Conservation (phyloP, 345 rosid species). For the Tarenaya hassleriana region DNA sequence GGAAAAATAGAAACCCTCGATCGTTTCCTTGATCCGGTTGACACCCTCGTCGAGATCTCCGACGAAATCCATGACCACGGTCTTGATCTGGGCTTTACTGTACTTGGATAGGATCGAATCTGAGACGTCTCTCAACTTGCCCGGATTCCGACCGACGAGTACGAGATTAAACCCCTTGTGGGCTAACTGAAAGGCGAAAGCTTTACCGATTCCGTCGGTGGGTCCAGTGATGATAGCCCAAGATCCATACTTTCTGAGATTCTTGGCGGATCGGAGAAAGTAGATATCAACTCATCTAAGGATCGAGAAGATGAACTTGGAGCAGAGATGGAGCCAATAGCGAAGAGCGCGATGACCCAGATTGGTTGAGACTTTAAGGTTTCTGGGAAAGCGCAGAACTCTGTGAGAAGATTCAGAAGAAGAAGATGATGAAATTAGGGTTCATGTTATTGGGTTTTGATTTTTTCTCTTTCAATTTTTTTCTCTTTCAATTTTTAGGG, state of each 20-base stretch:
- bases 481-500: too few relatives aligned
- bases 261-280: conserved; percentile 79
- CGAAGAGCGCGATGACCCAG: conserved; percentile 49
- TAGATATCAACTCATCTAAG: conserved; percentile 66
- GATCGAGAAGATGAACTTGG: conserved; percentile 35
- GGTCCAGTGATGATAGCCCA: conserved; percentile 96
- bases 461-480: too few relatives aligned
- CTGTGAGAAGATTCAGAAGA: conserved; percentile 37
- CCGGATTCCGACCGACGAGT: conserved; percentile 71
- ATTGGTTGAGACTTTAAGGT: conserved; percentile 58
- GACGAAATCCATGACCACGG: conserved; percentile 73
- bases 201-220: conserved; percentile 91
- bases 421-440: too few relatives aligned
- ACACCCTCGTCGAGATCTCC: conserved; percentile 83
- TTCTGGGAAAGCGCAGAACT: conserved; percentile 33
- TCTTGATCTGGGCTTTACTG: conserved; percentile 44
- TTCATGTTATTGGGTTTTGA: too few relatives aligned
- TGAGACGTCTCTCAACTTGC: conserved; percentile 59
- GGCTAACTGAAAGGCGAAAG: conserved; percentile 77
- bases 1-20: conserved; percentile 65
- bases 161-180: conserved; percentile 72
- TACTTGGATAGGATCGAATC: conserved; percentile 50
- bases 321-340: conserved; percentile 46
- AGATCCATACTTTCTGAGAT: conserved; percentile 82
- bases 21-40: conserved; percentile 46